phyloP scores from a whole-genome alignment of 2,329 filamentous ascomycete genomes.

The Emericellopsis cladophorae region DNA sequence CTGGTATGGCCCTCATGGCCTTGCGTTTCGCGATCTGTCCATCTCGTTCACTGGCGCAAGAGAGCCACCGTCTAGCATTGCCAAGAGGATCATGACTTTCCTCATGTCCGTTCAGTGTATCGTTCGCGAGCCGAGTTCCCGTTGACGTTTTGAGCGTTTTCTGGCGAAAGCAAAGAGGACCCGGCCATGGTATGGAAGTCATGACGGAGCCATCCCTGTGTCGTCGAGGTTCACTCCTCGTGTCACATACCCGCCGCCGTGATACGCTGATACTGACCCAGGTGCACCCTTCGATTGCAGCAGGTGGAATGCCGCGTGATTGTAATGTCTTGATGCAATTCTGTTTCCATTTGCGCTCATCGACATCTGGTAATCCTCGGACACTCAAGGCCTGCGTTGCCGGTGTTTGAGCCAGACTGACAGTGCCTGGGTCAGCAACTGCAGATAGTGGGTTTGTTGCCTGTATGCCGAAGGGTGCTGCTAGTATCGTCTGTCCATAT shows the following conservation, averaged over 20 bases:
- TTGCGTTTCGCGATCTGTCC: constrained; percentile 33
- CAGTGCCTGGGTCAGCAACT: constrained; percentile 11
- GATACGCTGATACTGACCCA: constrained; percentile 40
- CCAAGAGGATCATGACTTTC: constrained; percentile 35
- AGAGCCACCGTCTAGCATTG: constrained; percentile 35
- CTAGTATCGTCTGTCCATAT: constrained; percentile 32
- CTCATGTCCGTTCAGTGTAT: constrained; percentile 20
- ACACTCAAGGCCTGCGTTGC: constrained; percentile 35
- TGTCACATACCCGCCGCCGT: constrained; percentile 28
- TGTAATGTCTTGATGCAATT: constrained; percentile 37
- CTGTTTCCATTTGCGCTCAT: constrained; percentile 32
- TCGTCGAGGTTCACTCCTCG: constrained; percentile 26
- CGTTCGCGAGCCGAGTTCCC: constrained; percentile 24
- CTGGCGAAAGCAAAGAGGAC: constrained; percentile 38
- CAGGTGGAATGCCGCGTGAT: constrained; percentile 32
- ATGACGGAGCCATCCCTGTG: constrained; percentile 19
- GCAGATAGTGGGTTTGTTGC: constrained; percentile 12
- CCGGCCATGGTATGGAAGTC: constrained; percentile 39
- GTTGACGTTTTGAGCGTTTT: constrained; percentile 26
- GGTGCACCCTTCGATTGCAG: constrained; percentile 26
- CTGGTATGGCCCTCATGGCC: constrained; percentile 31
- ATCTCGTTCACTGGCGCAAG: constrained; percentile 29
- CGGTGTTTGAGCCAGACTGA: constrained; percentile 34
- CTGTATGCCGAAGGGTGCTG: constrained; percentile 38
- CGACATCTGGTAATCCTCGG: constrained; percentile 24